Conservation (phyloP, 2,329 filamentous ascomycete genomes). For the Claviceps pazoutovae region DNA sequence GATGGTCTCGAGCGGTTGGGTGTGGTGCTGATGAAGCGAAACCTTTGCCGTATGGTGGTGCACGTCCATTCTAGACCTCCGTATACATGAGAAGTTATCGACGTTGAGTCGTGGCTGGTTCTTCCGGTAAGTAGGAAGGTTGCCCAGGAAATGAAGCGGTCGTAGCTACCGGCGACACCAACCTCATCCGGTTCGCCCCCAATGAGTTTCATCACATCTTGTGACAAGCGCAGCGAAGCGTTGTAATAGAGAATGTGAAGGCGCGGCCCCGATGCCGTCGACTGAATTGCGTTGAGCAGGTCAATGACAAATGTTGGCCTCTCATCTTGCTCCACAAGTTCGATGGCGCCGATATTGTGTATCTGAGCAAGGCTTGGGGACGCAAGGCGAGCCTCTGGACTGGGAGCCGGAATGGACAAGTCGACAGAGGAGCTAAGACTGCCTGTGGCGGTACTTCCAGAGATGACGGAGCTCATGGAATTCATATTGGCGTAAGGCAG, state of each 20-base stretch:
- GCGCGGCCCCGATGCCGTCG: constrained; percentile 28
- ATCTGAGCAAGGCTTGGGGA: constrained; percentile 34
- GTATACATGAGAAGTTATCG: constrained; percentile 42
- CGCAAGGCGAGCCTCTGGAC: constrained; percentile 35
- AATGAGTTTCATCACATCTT: constrained; percentile 42
- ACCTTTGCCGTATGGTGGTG: constrained; percentile 52
- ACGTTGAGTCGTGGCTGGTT: constrained; percentile 35
- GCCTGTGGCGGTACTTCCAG: constrained; percentile 36
- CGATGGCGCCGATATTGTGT: constrained; percentile 51
- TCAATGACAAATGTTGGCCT: constrained; percentile 67
- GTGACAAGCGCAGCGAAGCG: constrained; percentile 44
- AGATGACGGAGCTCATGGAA: constrained; percentile 31
- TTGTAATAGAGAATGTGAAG: constrained; percentile 57
- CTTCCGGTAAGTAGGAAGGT: constrained; percentile 39
- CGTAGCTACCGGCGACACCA: constrained; percentile 33
- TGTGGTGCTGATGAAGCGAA: constrained; percentile 53
- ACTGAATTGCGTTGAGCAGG: constrained; percentile 42
- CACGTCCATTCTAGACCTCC: constrained; percentile 56
- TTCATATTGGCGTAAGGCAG: constrained; percentile 39
- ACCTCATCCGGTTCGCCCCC: constrained; percentile 32
- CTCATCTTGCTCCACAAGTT: constrained; percentile 63
- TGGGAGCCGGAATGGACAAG: constrained; percentile 34
- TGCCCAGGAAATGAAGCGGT: constrained; percentile 57
- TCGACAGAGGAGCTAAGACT: constrained; percentile 41
- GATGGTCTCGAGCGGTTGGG: constrained; percentile 14